Base-by-base conservation (phyloP, 2,329 filamentous ascomycete genomes). In the Ophiocordyceps camponoti-saundersi region DNA sequence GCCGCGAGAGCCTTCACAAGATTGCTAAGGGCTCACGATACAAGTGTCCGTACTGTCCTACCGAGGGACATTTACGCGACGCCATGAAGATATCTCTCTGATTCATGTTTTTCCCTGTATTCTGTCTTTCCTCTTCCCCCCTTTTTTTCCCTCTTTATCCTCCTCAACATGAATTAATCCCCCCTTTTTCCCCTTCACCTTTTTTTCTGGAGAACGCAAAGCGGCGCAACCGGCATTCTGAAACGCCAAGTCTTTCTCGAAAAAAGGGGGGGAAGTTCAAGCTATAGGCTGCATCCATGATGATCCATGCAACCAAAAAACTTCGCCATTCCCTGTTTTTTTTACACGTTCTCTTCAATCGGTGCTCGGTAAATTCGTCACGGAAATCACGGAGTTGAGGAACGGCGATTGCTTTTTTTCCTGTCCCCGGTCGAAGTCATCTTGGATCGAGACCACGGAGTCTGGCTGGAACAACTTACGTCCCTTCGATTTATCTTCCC, bases 31-130 rank as follows among this genome's bases (percentile, higher is more conserved):
- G 82, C 0, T 75, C 70, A 41, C 71, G 82, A 49, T 93, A 93
- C 71, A 98, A 98, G 63, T 98, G 92, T 57, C 92, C 92, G 0
- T 98, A 98, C 60, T 98, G 92, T 59, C 92, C 92, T 0, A 79
- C 69, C 29, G 90, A 96, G 64, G 87, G 86, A 43, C 72, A 81
- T 52, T 69, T 84, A 2, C 79, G 77, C 53, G 87, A 95, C 47
- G 86, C 88, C 7, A 75, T 70, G 55, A 79, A 81, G 60, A 82
- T 92, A 42, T 78, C 79, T 46, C 62, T 88, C 43, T 87, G 49
- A 44, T 16, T 7, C 16, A 23, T 26, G 23, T n/a, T 20, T 10
- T 42, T 42, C 20, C 8, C 6, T 8, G 12, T 18, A 5, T 16
- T 3, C 6, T n/a, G 6, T 8, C n/a, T 16, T 11, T 42, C 21